Conservation (phyloP, 192 early-diverging fungal genomes). For the Podila minutissima region DNA sequence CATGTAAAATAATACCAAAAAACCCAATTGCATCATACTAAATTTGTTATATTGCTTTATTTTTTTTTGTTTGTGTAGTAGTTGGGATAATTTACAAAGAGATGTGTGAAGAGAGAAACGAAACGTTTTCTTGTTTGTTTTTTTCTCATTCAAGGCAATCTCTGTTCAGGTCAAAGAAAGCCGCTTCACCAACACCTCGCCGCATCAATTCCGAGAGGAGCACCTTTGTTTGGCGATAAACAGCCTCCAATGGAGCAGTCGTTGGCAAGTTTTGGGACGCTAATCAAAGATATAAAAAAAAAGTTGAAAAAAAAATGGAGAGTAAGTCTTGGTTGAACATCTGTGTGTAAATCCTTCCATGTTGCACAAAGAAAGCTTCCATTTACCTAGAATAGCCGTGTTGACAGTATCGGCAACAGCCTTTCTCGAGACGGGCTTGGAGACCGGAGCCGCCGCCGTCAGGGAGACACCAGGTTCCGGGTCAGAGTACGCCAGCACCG, state of each 20-base stretch:
- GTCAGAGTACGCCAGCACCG: constrained; percentile 77
- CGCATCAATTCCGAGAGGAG: constrained; percentile 47
- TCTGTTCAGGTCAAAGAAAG: constrained; percentile 46
- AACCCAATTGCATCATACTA: no score
- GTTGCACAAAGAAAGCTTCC: background rate
- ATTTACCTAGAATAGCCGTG: constrained; percentile 69
- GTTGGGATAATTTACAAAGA: no score
- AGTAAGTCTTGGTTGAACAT: background rate
- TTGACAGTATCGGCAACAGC: constrained; percentile 74
- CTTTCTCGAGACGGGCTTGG: constrained; percentile 51
- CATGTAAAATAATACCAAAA: no score
- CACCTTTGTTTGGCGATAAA: constrained; percentile 51
- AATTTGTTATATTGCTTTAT: no score
- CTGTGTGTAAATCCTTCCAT: background rate
- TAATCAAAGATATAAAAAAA: background rate
- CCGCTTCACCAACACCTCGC: constrained; percentile 45
- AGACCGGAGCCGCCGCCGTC: background rate
- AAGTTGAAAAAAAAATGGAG: background rate
- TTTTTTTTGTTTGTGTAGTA: no score
- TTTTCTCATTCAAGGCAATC: no score
- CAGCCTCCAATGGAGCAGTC: constrained; percentile 65
- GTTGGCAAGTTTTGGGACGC: constrained; percentile 66
- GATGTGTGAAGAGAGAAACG: no score
- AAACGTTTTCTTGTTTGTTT: no score
- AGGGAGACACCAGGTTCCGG: constrained; percentile 56